phyloP scores from a whole-genome alignment of 345 rosid genomes.

The Ceriops zippeliana region DNA sequence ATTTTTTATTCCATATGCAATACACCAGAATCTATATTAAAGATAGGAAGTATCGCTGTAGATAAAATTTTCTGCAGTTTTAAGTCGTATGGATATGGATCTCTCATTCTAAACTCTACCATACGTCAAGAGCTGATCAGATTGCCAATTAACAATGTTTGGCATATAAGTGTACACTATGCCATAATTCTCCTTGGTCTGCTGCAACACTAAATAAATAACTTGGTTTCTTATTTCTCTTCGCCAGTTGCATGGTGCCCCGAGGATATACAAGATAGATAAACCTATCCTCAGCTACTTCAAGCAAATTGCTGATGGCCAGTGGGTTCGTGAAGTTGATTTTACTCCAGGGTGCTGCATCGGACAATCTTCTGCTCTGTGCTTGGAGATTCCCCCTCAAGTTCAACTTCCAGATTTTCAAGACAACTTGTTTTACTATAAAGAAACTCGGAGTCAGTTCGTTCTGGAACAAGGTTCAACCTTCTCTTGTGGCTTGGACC shows the following conservation, averaged over 20 bases:
- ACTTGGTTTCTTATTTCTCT: neutral
- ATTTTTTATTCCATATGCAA: neutral
- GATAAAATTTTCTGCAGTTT: too few relatives aligned
- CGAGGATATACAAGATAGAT: slow-evolving; percentile 28
- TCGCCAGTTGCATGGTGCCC: slow-evolving; percentile 31
- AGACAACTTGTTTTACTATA: slow-evolving; percentile 25
- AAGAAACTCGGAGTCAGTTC: slow-evolving; percentile 21
- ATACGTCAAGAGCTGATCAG: too few relatives aligned
- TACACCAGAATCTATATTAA: too few relatives aligned
- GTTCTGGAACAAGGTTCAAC: slow-evolving; percentile 26
- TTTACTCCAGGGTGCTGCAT: slow-evolving; percentile 42
- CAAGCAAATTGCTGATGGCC: slow-evolving; percentile 32
- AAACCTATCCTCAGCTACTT: slow-evolving; percentile 12
- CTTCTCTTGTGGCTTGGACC: slow-evolving; percentile 22
- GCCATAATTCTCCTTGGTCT: too few relatives aligned
- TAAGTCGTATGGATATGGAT: too few relatives aligned
- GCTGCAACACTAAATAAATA: too few relatives aligned
- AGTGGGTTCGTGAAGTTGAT: slow-evolving; percentile 48
- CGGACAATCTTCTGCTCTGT: slow-evolving; percentile 49
- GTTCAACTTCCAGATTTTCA: slow-evolving; percentile 31
- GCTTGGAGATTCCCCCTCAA: slow-evolving; percentile 41
- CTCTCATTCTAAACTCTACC: too few relatives aligned
- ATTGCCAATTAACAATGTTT: too few relatives aligned
- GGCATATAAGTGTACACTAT: too few relatives aligned
- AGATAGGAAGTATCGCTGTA: too few relatives aligned